These are phyloP conservation scores for Curvularia sp. DNA, from an alignment of 2,329 filamentous ascomycete genomes.

Conservation along the genomic window DNA sequence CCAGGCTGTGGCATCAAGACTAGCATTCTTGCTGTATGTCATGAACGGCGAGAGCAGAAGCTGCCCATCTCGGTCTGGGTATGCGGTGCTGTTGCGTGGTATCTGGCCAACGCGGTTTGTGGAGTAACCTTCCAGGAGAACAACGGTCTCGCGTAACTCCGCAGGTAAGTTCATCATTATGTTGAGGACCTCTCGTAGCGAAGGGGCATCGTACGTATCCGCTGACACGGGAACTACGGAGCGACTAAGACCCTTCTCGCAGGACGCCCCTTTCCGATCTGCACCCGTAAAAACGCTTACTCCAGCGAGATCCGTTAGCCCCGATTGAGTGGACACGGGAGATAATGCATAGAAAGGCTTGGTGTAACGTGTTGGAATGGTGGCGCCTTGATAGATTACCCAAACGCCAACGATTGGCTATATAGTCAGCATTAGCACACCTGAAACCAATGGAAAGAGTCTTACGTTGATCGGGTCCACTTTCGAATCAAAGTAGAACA, in stretches of 20 bases:
- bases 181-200: conserved; percentile 22
- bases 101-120: conserved; percentile 25
- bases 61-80: conserved; percentile 24
- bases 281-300: conserved; percentile 22
- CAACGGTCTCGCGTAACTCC: conserved; percentile 15
- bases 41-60: conserved; percentile 23
- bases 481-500: conserved; percentile 21
- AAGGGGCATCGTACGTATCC: conserved; percentile 12
- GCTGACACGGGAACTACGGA: conserved; percentile 22
- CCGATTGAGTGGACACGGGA: conserved; percentile 15
- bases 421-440: neutral
- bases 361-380: conserved; percentile 26
- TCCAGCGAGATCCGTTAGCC: conserved; percentile 25
- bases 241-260: conserved; percentile 23
- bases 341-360: conserved; percentile 26
- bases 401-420: conserved; percentile 25
- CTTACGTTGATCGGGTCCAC: conserved; percentile 25
- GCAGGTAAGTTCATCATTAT: conserved; percentile 25
- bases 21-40: conserved; percentile 24
- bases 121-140: conserved; percentile 31
- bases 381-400: conserved; percentile 27
- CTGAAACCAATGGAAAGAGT: neutral
- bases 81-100: conserved; percentile 26
- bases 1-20: conserved; percentile 22
- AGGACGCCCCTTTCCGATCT: conserved; percentile 18